A percentile compares a stretch with the other conserved stretches of the same genome.
phyloP scores from a whole-genome alignment of 495 filamentous ascomycete species.

The Hypoxylon crocopeplum region DNA sequence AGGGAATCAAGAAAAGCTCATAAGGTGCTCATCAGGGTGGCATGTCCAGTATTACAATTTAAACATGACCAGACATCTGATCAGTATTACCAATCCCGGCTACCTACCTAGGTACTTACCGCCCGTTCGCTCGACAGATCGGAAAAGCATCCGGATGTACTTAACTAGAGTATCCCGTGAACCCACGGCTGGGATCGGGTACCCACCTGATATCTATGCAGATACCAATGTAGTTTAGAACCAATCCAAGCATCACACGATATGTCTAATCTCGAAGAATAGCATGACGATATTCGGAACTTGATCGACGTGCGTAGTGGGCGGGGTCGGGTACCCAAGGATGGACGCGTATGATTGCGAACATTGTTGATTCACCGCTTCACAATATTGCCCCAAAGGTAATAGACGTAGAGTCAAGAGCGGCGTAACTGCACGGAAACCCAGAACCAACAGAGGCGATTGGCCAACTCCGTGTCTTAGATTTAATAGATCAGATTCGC shows the following conservation, averaged over 20 bases:
- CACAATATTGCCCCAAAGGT: not conserved
- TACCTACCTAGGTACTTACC: not conserved
- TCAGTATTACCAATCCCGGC: slow-evolving; percentile 1
- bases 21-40: too few species aligned
- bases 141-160: too few species aligned
- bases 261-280: not conserved
- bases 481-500: not conserved
- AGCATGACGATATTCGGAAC: not conserved
- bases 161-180: too few species aligned
- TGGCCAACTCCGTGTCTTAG: not conserved
- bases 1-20: too few species aligned
- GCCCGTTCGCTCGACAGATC: not conserved
- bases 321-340: slow-evolving; percentile 1
- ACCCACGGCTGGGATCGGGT: not conserved
- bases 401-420: too few species aligned
- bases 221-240: not conserved
- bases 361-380: slow-evolving; percentile 17
- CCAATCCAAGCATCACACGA: slow-evolving; percentile 17
- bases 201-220: slow-evolving; percentile 2
- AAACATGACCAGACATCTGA: slow-evolving; percentile 6
- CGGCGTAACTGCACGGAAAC: too few species aligned
- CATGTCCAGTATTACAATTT: not conserved
- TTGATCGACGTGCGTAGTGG: not conserved
- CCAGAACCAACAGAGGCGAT: not conserved
- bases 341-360: too few species aligned